A percentile compares a stretch with the other conserved stretches of the same genome.
phyloP scores from a whole-genome alignment of 176 grass and related monocot species.

The Carex scoparia region DNA sequence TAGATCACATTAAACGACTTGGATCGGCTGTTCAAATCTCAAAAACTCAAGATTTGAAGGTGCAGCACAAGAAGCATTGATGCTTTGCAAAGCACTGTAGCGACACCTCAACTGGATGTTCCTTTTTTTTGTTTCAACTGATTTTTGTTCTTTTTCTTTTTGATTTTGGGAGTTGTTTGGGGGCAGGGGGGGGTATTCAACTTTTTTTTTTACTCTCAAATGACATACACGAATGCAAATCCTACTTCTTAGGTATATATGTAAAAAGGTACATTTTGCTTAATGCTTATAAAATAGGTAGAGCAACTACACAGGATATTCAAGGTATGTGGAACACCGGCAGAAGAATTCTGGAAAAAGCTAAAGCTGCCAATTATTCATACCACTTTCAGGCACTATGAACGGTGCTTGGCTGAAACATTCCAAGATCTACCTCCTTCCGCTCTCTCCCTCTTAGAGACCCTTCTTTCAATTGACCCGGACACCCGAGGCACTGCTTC shows the following conservation, averaged over 20 bases:
- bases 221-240: neutral
- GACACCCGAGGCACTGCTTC: conserved; percentile 72
- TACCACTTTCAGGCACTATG: conserved; percentile 58
- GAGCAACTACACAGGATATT: conserved; percentile 97
- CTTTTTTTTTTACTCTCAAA: neutral
- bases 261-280: neutral
- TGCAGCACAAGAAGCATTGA: neutral
- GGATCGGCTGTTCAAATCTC: neutral
- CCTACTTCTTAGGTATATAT: neutral
- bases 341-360: conserved; percentile 74
- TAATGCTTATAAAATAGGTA: conserved; percentile 43
- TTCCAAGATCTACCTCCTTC: conserved; percentile 62
- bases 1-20: neutral
- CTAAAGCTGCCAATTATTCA: conserved; percentile 45
- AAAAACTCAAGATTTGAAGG: neutral
- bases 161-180: neutral
- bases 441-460: conserved; percentile 65
- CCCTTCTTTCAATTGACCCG: conserved; percentile 77
- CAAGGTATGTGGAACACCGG: conserved; percentile 86
- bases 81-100: neutral
- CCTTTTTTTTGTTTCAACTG: neutral
- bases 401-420: conserved; percentile 54
- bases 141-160: neutral
- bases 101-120: neutral
- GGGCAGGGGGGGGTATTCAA: neutral